Conservation (phyloP, 768 basidiomycete genomes). For the Mycena latifolia region DNA sequence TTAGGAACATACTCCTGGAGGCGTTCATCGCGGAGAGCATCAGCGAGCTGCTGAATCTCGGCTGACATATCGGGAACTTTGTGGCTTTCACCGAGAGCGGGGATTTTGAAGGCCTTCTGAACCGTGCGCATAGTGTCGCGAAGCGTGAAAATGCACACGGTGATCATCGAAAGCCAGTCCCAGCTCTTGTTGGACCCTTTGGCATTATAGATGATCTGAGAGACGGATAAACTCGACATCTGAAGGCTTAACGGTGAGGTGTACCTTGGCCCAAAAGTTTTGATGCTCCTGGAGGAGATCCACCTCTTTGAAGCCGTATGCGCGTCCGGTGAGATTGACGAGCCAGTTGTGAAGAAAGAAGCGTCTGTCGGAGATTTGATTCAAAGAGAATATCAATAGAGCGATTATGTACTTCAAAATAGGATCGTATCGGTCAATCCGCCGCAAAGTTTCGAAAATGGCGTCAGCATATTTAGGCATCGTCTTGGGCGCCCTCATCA, state of each 20-base stretch:
- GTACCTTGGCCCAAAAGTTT: slow-evolving; percentile 27
- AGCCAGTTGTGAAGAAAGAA: slow-evolving; percentile 36
- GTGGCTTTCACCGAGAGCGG: slow-evolving; percentile 20
- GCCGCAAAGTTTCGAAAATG: slow-evolving; percentile 26
- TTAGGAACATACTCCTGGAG: slow-evolving; percentile 28
- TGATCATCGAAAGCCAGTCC: slow-evolving; percentile 35
- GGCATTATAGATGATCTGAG: slow-evolving; percentile 25
- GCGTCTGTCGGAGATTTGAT: background rate
- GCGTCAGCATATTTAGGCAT: slow-evolving; percentile 40
- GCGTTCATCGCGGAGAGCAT: background rate
- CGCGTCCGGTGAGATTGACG: slow-evolving; percentile 28
- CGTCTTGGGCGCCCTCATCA: slow-evolving; percentile 26
- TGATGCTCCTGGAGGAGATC: slow-evolving; percentile 21
- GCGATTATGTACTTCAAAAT: slow-evolving; percentile 6
- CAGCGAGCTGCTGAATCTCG: slow-evolving; percentile 5
- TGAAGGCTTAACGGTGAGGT: no score
- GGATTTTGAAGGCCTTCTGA: slow-evolving; percentile 27
- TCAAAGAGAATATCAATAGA: no score
- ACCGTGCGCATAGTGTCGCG: slow-evolving; percentile 31
- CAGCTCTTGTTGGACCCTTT: slow-evolving; percentile 30
- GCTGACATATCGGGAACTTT: slow-evolving; percentile 11
- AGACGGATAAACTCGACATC: background rate
- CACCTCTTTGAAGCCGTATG: slow-evolving; percentile 33
- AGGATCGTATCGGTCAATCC: slow-evolving; percentile 12
- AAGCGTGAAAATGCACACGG: slow-evolving; percentile 30